Percentiles rank a stretch among this genome's conserved stretches.
phyloP scores from a whole-genome alignment of 768 basidiomycete genomes.

The Lenzites betulinus region DNA sequence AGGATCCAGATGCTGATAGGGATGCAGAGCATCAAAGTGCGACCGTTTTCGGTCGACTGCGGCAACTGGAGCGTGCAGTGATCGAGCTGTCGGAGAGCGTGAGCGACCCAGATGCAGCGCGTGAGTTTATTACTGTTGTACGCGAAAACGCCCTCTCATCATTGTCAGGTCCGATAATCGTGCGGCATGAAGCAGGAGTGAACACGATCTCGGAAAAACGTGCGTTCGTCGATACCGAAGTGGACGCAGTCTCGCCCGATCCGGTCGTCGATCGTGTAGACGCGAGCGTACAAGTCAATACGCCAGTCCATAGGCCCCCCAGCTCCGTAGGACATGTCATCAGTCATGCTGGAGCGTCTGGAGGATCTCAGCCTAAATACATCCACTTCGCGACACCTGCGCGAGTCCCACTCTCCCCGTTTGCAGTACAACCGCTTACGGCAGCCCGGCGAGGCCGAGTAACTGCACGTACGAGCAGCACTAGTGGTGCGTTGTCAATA shows the following conservation, averaged over 20 bases:
- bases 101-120: slow-evolving; percentile 21
- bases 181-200: slow-evolving; percentile 14
- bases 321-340: too few relatives aligned
- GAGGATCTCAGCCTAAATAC: neutral
- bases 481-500: neutral
- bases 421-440: neutral
- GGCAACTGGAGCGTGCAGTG: slow-evolving; percentile 12
- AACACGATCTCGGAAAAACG: slow-evolving; percentile 4
- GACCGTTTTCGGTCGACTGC: slow-evolving; percentile 10
- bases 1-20: neutral
- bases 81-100: slow-evolving; percentile 18
- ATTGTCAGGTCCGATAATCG: neutral
- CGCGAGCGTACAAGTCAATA: neutral
- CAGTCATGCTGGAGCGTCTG: neutral
- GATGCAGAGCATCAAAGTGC: neutral
- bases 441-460: neutral
- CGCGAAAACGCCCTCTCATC: neutral
- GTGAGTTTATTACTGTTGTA: neutral
- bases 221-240: neutral
- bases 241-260: neutral
- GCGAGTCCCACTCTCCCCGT: neutral
- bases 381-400: neutral
- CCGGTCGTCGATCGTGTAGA: neutral
- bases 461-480: neutral
- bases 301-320: too few relatives aligned